These are phyloP conservation scores for Leptographium wingfieldii DNA, from an alignment of 2,329 filamentous ascomycete genomes.

Conservation along the genomic window DNA sequence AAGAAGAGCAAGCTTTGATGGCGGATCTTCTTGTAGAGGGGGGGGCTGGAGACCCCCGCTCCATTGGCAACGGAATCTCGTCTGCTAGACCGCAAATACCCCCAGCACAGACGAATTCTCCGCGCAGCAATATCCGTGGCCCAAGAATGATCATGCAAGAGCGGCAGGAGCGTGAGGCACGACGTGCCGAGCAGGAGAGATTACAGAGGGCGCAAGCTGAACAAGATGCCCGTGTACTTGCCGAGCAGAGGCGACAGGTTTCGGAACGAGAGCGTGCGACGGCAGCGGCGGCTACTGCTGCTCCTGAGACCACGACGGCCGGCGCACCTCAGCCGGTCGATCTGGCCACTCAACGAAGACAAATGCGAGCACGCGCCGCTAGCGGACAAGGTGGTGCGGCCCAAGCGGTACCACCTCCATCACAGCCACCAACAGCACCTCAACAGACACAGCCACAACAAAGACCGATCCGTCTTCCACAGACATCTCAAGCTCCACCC, in stretches of 20 bases:
- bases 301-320: conserved; percentile 7
- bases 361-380: conserved; percentile 17
- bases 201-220: conserved; percentile 45
- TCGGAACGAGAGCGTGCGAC: conserved; percentile 8
- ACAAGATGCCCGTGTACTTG: conserved; percentile 39
- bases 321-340: conserved; percentile 18
- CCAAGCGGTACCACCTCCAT: conserved; percentile 1
- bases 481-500: neutral
- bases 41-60: conserved; percentile 34
- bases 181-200: conserved; percentile 55
- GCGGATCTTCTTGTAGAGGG: conserved; percentile 59
- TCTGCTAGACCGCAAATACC: conserved; percentile 30
- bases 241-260: conserved; percentile 34
- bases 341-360: conserved; percentile 20
- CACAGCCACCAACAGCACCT: conserved; percentile 7
- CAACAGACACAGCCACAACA: conserved; percentile 6
- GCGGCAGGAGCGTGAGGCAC: conserved; percentile 62
- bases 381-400: conserved; percentile 5
- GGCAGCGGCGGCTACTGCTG: conserved; percentile 14
- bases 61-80: conserved; percentile 42
- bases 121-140: conserved; percentile 56
- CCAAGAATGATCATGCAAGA: conserved; percentile 89
- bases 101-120: conserved; percentile 40
- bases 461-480: conserved; percentile 5
- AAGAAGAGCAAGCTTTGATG: conserved; percentile 88